phyloP scores from a whole-genome alignment of 345 rosid species.

The Angophora floribunda region DNA sequence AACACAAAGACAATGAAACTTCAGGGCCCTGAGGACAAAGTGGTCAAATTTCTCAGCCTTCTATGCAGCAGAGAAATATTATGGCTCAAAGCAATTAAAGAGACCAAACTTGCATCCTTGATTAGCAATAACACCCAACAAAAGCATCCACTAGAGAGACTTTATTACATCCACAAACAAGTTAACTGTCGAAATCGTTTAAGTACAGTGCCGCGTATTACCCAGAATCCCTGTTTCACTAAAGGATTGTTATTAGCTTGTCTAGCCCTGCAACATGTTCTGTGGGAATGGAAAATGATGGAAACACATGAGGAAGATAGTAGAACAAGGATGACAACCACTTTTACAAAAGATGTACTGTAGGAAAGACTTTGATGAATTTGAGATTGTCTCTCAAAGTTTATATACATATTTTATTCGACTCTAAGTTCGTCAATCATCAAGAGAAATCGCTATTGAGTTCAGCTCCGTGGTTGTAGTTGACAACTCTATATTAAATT shows the following conservation, averaged over 20 bases:
- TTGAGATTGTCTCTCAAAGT: no score
- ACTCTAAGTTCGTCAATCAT: no score
- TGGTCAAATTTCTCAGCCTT: not conserved
- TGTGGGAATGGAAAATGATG: not conserved
- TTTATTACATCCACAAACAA: not conserved
- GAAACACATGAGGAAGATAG: not conserved
- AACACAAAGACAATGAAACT: not conserved
- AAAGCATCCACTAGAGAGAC: not conserved
- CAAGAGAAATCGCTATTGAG: no score
- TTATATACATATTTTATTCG: no score
- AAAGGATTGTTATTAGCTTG: not conserved
- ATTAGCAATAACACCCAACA: not conserved
- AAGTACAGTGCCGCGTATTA: not conserved
- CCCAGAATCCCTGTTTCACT: not conserved
- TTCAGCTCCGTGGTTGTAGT: no score
- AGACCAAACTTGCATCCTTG: not conserved
- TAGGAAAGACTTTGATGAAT: not conserved
- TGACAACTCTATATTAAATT: no score
- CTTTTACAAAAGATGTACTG: not conserved
- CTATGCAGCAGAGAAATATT: not conserved
- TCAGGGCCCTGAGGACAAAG: not conserved
- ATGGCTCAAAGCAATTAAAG: not conserved
- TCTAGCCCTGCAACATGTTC: not conserved
- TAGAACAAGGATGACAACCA: not conserved
- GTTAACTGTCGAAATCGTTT: not conserved